These are phyloP conservation scores for Penicillium waksmanii DNA, from an alignment of 495 filamentous ascomycete genomes.

Conservation along the genomic window DNA sequence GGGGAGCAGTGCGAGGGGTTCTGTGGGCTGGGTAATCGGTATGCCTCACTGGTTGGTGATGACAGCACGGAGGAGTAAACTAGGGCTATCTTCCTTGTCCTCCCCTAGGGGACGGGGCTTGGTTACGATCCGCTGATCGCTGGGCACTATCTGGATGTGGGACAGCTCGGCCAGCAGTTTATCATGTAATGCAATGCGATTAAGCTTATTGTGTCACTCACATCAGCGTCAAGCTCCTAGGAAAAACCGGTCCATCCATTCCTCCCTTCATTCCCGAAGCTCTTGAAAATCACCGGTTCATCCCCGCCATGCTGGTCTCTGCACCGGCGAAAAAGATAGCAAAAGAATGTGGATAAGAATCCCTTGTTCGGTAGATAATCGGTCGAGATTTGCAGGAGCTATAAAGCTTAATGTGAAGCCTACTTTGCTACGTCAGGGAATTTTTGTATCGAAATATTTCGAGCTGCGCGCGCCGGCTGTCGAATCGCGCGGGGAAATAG, in stretches of 20 bases:
- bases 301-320: constrained; percentile 11
- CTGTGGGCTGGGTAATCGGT: constrained; percentile 41
- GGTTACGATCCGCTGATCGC: constrained; percentile 3
- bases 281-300: constrained; percentile 14
- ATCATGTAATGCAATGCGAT: constrained; percentile 1
- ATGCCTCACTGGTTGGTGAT: constrained; percentile 31
- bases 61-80: constrained; percentile 11
- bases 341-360: constrained; percentile 27
- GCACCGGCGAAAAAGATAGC: constrained; percentile 1
- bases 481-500: background rate
- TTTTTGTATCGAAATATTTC: background rate
- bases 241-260: constrained; percentile 19
- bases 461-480: constrained; percentile 1
- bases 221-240: background rate
- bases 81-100: constrained; percentile 11
- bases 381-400: constrained; percentile 7
- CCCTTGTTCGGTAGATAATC: constrained; percentile 27
- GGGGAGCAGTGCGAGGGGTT: constrained; percentile 33
- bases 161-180: background rate
- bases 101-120: background rate
- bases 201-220: constrained; percentile 4
- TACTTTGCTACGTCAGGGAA: background rate
- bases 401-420: constrained; percentile 14
- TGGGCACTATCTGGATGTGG: background rate
- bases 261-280: constrained; percentile 33